These are phyloP conservation scores for Aurantiochytrium sp. DNA, from an alignment of 108 stramenopile species.

Conservation along the genomic window DNA sequence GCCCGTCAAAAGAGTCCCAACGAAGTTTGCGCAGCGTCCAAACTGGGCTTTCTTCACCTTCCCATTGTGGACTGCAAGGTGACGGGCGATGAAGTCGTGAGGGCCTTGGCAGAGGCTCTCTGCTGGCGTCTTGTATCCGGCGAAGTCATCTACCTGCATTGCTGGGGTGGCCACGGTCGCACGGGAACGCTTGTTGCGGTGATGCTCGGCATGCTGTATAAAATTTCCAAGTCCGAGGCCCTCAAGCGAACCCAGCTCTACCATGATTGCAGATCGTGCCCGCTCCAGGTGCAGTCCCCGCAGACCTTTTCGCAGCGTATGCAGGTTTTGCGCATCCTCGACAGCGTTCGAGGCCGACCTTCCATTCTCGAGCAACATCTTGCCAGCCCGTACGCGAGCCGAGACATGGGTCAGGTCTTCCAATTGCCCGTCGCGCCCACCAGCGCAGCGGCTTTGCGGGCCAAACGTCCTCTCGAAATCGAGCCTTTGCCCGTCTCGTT, in stretches of 20 bases:
- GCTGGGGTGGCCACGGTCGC: constrained; percentile 62
- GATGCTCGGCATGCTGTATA: constrained; percentile 57
- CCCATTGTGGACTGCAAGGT: constrained; percentile 57
- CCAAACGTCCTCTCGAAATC: not conserved
- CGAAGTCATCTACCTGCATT: constrained; percentile 53
- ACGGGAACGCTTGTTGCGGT: constrained; percentile 54
- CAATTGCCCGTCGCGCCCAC: not conserved
- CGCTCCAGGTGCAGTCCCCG: constrained; percentile 48
- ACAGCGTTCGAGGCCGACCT: not conserved
- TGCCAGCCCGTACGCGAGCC: not conserved
- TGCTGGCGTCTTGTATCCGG: constrained; percentile 31
- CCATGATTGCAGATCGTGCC: constrained; percentile 51
- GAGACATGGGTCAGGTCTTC: not conserved
- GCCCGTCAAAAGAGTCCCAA: no score
- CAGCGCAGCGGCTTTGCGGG: not conserved
- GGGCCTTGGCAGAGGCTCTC: constrained; percentile 29
- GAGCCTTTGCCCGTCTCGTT: no score
- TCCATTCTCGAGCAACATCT: not conserved
- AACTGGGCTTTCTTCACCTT: constrained; percentile 43
- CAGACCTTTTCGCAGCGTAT: constrained; percentile 51
- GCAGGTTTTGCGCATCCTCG: constrained; percentile 41
- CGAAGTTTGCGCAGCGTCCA: not conserved
- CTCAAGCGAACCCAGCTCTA: constrained; percentile 51
- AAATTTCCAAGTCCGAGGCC: constrained; percentile 25
- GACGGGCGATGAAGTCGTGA: constrained; percentile 38